These are phyloP conservation scores for Aphanoascus verrucosus DNA, from an alignment of 2,329 filamentous ascomycete species.

Conservation along the genomic window DNA sequence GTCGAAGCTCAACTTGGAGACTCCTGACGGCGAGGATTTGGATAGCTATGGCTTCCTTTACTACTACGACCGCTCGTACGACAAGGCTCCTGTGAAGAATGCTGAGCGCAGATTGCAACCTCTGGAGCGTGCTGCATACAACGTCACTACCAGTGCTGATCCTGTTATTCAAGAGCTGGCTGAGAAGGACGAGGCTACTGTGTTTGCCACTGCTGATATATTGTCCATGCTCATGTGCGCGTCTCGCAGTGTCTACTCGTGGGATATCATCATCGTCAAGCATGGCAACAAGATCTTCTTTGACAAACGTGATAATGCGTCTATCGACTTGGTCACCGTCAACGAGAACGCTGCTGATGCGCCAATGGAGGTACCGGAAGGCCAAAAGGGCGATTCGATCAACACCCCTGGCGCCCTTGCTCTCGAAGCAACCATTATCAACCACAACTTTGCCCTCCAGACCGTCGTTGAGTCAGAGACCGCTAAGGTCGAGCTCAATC, in stretches of 20 bases:
- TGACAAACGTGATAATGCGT: conserved; percentile 93
- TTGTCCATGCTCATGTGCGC: conserved; percentile 99
- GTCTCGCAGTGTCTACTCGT: conserved; percentile 90
- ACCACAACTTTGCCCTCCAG: conserved; percentile 98
- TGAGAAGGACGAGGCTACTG: conserved; percentile 88
- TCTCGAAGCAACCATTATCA: conserved; percentile 98
- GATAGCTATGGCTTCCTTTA: conserved; percentile 95
- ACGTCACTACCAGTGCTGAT: conserved; percentile 92
- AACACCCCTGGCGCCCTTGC: conserved; percentile 90
- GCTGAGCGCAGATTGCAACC: conserved; percentile 78
- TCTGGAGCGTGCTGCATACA: conserved; percentile 91
- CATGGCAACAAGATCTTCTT: conserved; percentile 96
- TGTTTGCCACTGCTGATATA: conserved; percentile 94
- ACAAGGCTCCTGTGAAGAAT: conserved; percentile 84
- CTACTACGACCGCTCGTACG: conserved; percentile 92
- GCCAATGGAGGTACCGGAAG: conserved; percentile 76
- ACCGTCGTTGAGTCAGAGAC: conserved; percentile 73
- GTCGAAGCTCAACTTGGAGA: conserved; percentile 88
- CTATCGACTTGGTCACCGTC: conserved; percentile 93
- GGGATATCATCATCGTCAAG: conserved; percentile 90
- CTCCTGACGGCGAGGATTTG: conserved; percentile 87
- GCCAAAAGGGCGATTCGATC: conserved; percentile 70
- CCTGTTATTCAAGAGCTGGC: conserved; percentile 94
- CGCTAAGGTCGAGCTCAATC: conserved; percentile 68
- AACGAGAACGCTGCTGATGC: conserved; percentile 98